A percentile compares a stretch with the other conserved stretches of the same genome.
These are phyloP conservation scores for Penicillium canariense DNA, from an alignment of 495 filamentous ascomycete species.

Conservation along the genomic window DNA sequence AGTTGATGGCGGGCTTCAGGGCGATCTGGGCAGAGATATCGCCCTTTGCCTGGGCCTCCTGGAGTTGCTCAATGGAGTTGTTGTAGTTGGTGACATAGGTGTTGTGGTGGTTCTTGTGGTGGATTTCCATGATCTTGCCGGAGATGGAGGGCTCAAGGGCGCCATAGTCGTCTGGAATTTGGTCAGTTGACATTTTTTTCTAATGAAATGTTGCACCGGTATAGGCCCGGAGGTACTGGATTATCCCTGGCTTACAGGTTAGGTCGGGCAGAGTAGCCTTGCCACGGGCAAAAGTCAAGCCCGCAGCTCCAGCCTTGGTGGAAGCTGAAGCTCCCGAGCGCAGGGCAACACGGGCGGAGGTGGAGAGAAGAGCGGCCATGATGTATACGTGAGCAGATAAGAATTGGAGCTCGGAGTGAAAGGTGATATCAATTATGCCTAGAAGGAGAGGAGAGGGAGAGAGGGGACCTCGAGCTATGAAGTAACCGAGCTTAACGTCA, in stretches of 20 bases:
- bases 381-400: constrained; percentile 15
- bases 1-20: constrained; percentile 86
- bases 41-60: constrained; percentile 49
- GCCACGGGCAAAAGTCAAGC: constrained; percentile 71
- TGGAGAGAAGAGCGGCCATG: constrained; percentile 59
- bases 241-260: constrained; percentile 64
- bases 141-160: constrained; percentile 94
- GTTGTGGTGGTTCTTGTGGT: constrained; percentile 69
- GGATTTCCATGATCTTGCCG: constrained; percentile 96
- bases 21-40: constrained; percentile 69
- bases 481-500: constrained; percentile 34
- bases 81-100: constrained; percentile 72
- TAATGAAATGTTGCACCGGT: background rate
- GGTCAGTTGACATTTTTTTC: constrained; percentile 12
- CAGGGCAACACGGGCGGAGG: constrained; percentile 52
- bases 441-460: constrained; percentile 13
- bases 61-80: constrained; percentile 55
- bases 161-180: constrained; percentile 69
- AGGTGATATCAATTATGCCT: background rate
- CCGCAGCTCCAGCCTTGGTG: constrained; percentile 55
- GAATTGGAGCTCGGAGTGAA: background rate
- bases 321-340: constrained; percentile 51
- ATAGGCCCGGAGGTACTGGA: background rate
- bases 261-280: constrained; percentile 95
- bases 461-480: constrained; percentile 22